These are phyloP conservation scores for Malus hybrid DNA, from an alignment of 331 rosid genomes.

Conservation along the genomic window DNA sequence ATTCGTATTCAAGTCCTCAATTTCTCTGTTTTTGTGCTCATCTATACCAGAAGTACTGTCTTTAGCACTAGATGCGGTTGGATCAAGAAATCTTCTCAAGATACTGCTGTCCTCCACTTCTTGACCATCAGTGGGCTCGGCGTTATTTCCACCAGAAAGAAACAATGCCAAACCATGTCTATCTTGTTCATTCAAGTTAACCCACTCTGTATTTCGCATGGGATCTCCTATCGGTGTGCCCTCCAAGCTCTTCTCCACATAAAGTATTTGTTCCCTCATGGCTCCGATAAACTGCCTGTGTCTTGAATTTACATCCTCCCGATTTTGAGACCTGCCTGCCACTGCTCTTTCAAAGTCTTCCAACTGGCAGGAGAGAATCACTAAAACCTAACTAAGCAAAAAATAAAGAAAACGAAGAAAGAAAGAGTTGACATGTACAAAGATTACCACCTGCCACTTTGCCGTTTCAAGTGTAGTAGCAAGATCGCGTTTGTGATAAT, in stretches of 20 bases:
- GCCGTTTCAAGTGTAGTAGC: slow-evolving; percentile 30
- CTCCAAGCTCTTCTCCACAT: slow-evolving; percentile 25
- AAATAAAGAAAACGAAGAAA: background rate
- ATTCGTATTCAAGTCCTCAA: slow-evolving; percentile 12
- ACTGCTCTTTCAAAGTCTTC: slow-evolving; percentile 40
- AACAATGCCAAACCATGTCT: slow-evolving; percentile 32
- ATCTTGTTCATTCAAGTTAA: slow-evolving; percentile 30
- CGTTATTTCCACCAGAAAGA: slow-evolving; percentile 28
- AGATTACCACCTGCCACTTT: slow-evolving; percentile 35
- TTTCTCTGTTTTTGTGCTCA: slow-evolving; percentile 10
- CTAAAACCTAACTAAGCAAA: background rate
- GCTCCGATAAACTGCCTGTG: slow-evolving; percentile 29
- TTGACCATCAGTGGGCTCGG: background rate
- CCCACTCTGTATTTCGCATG: slow-evolving; percentile 17
- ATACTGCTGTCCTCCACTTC: slow-evolving; percentile 12
- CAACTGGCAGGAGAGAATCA: slow-evolving; percentile 21
- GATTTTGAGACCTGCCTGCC: slow-evolving; percentile 15
- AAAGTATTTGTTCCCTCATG: slow-evolving; percentile 28
- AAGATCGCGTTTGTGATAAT: slow-evolving; percentile 34
- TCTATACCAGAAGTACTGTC: slow-evolving; percentile 3
- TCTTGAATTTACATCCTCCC: slow-evolving; percentile 22
- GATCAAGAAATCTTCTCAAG: slow-evolving; percentile 26
- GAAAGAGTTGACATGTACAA: background rate
- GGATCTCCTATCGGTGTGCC: slow-evolving; percentile 14
- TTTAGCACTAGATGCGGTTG: slow-evolving; percentile 14